Conservation (phyloP, 495 filamentous ascomycete genomes). For the Tuber magnatum region DNA sequence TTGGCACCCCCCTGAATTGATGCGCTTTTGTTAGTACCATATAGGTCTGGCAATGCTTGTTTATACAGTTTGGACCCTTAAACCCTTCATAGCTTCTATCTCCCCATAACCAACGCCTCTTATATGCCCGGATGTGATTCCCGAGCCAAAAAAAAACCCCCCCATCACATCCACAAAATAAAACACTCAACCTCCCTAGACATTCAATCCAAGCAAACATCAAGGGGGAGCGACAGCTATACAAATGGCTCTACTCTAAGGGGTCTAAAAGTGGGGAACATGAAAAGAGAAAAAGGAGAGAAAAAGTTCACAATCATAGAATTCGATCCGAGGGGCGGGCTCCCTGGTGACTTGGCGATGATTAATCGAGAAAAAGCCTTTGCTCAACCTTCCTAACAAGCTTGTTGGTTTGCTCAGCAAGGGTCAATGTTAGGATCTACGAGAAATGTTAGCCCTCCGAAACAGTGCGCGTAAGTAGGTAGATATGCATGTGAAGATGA, state of each 20-base stretch:
- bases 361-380: constrained; percentile 47
- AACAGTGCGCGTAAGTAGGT: background rate
- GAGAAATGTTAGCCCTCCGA: constrained; percentile 19
- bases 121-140: background rate
- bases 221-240: background rate
- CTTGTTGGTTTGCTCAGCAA: constrained; percentile 97
- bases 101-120: background rate
- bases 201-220: background rate
- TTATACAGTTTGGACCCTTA: background rate
- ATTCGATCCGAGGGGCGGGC: background rate
- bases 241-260: constrained; percentile 1
- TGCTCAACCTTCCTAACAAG: constrained; percentile 70
- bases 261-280: background rate
- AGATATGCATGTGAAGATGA: constrained; percentile 7
- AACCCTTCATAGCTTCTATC: background rate
- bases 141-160: background rate
- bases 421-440: constrained; percentile 75
- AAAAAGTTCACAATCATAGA: background rate
- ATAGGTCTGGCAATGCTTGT: background rate
- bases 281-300: background rate
- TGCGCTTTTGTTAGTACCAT: background rate
- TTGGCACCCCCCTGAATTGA: background rate
- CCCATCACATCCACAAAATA: background rate
- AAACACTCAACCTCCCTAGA: background rate
- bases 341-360: background rate